phyloP scores from a whole-genome alignment of 139 green algal genomes.

The Volvox reticuliferus region DNA sequence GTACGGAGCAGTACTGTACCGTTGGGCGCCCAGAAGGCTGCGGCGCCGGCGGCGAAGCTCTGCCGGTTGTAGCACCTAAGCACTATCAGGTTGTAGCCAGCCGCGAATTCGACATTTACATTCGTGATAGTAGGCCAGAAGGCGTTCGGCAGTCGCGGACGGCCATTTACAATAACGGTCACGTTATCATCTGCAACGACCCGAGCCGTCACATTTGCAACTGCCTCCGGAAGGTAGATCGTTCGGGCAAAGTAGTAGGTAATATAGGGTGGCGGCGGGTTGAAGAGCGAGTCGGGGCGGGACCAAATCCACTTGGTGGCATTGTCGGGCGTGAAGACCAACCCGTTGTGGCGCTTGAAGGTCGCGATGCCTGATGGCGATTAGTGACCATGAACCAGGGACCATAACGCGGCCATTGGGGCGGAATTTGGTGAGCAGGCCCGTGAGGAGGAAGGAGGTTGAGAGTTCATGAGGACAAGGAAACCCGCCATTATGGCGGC shows the following conservation, averaged over 20 bases:
- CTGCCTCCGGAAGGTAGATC: background rate
- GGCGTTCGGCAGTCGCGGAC: background rate
- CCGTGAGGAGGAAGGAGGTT: too few species aligned
- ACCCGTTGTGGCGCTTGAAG: slow-evolving; percentile 11
- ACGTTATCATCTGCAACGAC: background rate
- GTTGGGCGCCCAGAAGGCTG: background rate
- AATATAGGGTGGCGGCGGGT: background rate
- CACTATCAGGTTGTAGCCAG: background rate
- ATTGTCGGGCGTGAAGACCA: background rate
- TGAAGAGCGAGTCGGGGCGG: background rate
- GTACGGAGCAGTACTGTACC: background rate
- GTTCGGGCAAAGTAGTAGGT: background rate
- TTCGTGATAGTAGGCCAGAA: background rate
- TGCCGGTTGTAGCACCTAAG: background rate
- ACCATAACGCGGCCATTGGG: too few species aligned
- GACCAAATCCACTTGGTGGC: slow-evolving; percentile 7
- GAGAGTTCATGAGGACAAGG: too few species aligned
- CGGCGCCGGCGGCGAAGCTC: slow-evolving; percentile 1
- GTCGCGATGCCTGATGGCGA: background rate
- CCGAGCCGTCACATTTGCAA: background rate
- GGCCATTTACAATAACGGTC: background rate
- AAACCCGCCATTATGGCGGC: too few species aligned
- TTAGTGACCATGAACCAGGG: too few species aligned
- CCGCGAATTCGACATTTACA: background rate
- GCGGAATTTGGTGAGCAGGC: too few species aligned